These are phyloP conservation scores for Phytopythium cucurbitacearum DNA, from an alignment of 352 stramenopile genomes.

Conservation along the genomic window DNA sequence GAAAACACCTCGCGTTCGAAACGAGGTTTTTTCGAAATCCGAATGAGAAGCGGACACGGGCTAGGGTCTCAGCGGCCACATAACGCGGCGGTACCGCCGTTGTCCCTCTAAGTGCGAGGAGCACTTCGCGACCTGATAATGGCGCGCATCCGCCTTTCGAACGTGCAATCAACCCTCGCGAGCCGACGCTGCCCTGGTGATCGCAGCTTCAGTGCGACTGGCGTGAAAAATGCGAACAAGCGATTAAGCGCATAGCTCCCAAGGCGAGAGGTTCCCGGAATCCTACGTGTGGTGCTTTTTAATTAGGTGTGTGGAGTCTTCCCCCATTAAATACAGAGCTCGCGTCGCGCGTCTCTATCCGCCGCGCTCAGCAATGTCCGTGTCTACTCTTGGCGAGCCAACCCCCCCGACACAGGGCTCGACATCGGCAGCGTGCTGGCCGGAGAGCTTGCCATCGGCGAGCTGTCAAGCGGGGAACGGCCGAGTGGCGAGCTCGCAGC, in stretches of 20 bases:
- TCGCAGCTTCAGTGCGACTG: no score
- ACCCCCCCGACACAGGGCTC: conserved; percentile 30
- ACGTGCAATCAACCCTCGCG: no score
- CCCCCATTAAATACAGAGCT: neutral
- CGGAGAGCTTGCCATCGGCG: conserved; percentile 23
- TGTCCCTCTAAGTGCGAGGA: neutral
- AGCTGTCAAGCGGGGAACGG: conserved; percentile 1
- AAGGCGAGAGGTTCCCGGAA: no score
- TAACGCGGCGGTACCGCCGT: neutral
- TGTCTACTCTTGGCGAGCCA: conserved; percentile 32
- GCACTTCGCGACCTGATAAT: no score
- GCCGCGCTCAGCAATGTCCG: neutral
- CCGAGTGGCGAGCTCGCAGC: conserved; percentile 17
- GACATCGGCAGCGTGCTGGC: conserved; percentile 30
- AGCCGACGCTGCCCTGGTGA: no score
- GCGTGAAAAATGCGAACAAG: no score
- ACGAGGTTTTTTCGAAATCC: conserved; percentile 1
- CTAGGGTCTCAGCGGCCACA: neutral
- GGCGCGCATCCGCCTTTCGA: no score
- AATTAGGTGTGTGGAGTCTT: no score
- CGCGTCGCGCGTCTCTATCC: neutral
- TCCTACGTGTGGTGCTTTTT: no score
- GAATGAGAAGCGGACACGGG: conserved; percentile 2
- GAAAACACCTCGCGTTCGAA: conserved; percentile 4
- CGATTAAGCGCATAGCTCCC: no score